A percentile compares a stretch with the other conserved stretches of the same genome.
Conservation (phyloP, 169 alveolate species). For the Eimeria zaria region DNA sequence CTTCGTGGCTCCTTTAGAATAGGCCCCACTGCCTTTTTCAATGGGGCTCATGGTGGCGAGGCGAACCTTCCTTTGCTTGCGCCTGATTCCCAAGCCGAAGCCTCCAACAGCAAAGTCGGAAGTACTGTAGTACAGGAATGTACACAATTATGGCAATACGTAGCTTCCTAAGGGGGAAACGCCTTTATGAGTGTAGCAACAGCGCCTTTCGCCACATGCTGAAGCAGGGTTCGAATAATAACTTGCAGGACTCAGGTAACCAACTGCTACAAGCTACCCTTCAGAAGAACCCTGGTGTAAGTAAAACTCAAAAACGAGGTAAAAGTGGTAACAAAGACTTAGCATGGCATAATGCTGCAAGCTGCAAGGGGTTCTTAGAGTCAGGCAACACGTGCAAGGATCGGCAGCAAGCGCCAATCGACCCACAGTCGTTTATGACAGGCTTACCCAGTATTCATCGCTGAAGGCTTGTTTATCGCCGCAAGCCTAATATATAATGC, state of each 20-base stretch:
- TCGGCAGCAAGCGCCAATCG: slow-evolving; percentile 4
- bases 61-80: not conserved
- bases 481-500: not conserved
- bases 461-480: not conserved
- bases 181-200: not conserved
- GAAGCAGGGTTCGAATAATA: not conserved
- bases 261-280: not conserved
- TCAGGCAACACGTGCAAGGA: slow-evolving; percentile 1
- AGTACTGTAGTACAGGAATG: not conserved
- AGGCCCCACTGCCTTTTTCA: not conserved
- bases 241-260: not conserved
- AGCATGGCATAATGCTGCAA: not conserved
- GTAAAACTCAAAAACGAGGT: not conserved
- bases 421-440: not conserved
- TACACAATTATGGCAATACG: not conserved
- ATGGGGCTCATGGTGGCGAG: not conserved
- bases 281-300: not conserved
- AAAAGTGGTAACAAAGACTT: not conserved
- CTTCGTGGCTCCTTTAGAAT: not conserved
- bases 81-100: not conserved
- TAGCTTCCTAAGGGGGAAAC: not conserved
- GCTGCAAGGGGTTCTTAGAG: not conserved
- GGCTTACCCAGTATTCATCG: not conserved
- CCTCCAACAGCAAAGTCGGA: not conserved
- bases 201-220: not conserved